These are phyloP conservation scores for Acer yangbiense DNA, from an alignment of 345 rosid species.

Conservation along the genomic window DNA sequence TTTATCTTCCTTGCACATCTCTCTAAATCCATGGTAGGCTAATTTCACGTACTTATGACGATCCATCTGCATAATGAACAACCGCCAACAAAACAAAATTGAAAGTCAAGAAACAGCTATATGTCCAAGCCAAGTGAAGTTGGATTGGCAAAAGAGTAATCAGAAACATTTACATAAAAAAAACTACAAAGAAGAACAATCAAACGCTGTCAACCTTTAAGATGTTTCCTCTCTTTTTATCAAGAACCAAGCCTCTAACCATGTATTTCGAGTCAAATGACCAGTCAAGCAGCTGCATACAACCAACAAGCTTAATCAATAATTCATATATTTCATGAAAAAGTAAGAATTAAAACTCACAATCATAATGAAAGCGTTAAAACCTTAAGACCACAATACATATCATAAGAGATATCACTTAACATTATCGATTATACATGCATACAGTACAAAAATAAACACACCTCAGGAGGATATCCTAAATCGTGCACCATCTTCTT, in stretches of 20 bases:
- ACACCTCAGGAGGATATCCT: conserved; percentile 91
- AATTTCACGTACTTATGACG: conserved; percentile 97
- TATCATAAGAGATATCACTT: not conserved
- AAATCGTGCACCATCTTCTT: conserved; percentile 82
- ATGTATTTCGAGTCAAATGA: conserved; percentile 91
- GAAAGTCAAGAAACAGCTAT: not conserved
- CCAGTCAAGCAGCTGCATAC: conserved; percentile 73
- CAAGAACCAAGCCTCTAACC: conserved; percentile 97
- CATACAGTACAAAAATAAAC: conserved; percentile 21
- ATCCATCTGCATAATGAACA: conserved; percentile 72
- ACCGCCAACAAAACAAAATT: conserved; percentile 10
- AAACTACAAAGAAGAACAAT: not conserved
- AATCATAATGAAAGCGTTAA: not conserved
- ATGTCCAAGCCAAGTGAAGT: conserved; percentile 2
- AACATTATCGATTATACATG: conserved; percentile 1
- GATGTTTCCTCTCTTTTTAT: conserved; percentile 96
- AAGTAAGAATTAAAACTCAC: not conserved
- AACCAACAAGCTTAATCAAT: conserved; percentile 18
- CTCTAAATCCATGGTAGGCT: conserved; percentile 95
- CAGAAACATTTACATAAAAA: not conserved
- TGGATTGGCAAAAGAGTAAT: not conserved
- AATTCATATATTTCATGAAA: not conserved
- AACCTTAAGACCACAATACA: not conserved
- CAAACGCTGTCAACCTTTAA: conserved; percentile 56
- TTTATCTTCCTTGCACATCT: conserved; percentile 93